phyloP scores from a whole-genome alignment of 2,329 filamentous ascomycete species.

The Diaporthe velutina region DNA sequence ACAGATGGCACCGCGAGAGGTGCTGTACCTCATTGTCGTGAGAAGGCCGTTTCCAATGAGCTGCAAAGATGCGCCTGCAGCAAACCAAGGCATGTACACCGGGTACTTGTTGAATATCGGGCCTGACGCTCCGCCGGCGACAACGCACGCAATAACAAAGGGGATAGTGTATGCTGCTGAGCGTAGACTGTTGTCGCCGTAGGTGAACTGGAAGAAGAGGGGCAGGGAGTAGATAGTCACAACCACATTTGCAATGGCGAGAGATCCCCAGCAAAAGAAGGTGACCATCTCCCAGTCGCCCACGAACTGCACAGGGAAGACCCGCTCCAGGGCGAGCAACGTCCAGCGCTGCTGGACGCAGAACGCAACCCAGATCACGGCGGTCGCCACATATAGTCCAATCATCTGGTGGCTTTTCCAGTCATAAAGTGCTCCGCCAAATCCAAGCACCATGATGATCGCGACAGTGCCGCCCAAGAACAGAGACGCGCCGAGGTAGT shows the following conservation, averaged over 20 bases:
- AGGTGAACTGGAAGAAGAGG: slow-evolving; percentile 62
- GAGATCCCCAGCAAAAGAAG: neutral
- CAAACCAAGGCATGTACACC: neutral
- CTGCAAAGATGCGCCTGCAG: neutral
- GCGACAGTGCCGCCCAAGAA: neutral
- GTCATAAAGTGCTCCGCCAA: neutral
- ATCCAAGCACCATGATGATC: neutral
- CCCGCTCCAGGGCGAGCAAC: neutral
- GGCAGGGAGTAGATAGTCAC: slow-evolving; percentile 61
- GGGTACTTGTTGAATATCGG: neutral
- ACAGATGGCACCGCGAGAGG: neutral
- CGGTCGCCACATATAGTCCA: neutral
- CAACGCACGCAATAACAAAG: neutral
- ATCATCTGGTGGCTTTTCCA: neutral
- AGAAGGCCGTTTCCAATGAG: neutral
- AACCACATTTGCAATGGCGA: neutral
- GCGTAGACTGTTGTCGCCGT: slow-evolving; percentile 53
- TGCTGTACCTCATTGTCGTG: neutral
- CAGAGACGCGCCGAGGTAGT: neutral
- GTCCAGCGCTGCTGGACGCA: neutral
- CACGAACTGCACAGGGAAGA: neutral
- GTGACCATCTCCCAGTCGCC: neutral
- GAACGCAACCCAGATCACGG: neutral
- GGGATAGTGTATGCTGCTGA: neutral
- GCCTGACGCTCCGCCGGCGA: neutral